phyloP scores from a whole-genome alignment of 768 basidiomycete species.

The Kockovaella imperatae region DNA sequence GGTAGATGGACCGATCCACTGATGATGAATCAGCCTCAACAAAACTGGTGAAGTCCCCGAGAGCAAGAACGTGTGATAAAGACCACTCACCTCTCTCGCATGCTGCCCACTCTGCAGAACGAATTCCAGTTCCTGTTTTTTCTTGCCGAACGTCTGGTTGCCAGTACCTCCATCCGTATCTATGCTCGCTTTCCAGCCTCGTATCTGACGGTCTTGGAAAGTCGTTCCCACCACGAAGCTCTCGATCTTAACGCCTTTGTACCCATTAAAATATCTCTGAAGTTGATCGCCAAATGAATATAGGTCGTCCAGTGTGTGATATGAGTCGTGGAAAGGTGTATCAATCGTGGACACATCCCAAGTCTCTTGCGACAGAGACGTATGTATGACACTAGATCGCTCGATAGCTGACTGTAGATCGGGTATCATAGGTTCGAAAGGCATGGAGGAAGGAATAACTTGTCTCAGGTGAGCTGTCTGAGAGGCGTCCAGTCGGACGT shows the following conservation, averaged over 20 bases:
- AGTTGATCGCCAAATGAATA: slow-evolving; percentile 32
- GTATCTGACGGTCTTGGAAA: slow-evolving; percentile 32
- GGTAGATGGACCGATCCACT: slow-evolving; percentile 77
- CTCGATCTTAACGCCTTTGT: slow-evolving; percentile 13
- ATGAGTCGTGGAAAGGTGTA: slow-evolving; percentile 38
- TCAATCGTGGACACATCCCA: slow-evolving; percentile 26
- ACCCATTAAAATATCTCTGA: slow-evolving; percentile 19
- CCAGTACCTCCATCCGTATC: slow-evolving; percentile 2
- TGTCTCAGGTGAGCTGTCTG: slow-evolving; percentile 1
- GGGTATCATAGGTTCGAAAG: slow-evolving; percentile 14
- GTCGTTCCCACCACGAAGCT: slow-evolving; percentile 29
- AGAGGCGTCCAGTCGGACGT: slow-evolving; percentile 21
- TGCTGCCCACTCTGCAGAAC: slow-evolving; percentile 68
- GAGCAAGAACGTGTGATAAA: too few species aligned
- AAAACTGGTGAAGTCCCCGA: neutral
- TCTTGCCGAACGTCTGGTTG: slow-evolving; percentile 9
- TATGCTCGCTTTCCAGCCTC: slow-evolving; percentile 28
- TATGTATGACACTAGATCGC: neutral
- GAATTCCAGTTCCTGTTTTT: slow-evolving; percentile 49
- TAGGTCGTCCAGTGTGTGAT: slow-evolving; percentile 33
- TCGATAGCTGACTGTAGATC: slow-evolving; percentile 24
- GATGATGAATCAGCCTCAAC: neutral
- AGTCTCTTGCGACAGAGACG: neutral
- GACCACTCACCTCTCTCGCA: slow-evolving; percentile 58
- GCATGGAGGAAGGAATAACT: slow-evolving; percentile 7